Percentiles rank a stretch among this genome's conserved stretches.
phyloP scores from a whole-genome alignment of 805 yeast genomes.

The Spathaspora girioi region DNA sequence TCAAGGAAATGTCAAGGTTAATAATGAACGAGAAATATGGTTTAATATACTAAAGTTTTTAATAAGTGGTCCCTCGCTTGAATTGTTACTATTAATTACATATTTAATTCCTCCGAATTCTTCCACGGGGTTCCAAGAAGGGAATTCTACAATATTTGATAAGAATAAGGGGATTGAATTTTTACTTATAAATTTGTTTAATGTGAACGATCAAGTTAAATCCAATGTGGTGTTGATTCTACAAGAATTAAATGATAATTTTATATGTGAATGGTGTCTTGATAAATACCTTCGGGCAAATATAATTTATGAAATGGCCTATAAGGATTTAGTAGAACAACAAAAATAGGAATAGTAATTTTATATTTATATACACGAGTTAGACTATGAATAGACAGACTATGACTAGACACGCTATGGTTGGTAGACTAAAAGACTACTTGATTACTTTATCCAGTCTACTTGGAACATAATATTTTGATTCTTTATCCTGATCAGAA shows the following conservation, averaged over 20 bases:
- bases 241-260: constrained; percentile 41
- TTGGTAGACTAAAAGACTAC: too few species aligned
- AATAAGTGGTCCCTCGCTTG: constrained; percentile 39
- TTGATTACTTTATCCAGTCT: constrained; percentile 6
- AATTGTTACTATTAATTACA: constrained; percentile 35
- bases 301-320: constrained; percentile 38
- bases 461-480: constrained; percentile 6
- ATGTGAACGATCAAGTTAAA: constrained; percentile 37
- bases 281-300: constrained; percentile 33
- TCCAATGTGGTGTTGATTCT: constrained; percentile 38
- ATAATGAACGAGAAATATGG: constrained; percentile 38
- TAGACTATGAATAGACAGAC: neutral
- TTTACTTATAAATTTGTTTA: constrained; percentile 37
- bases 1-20: constrained; percentile 18
- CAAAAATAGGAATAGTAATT: neutral
- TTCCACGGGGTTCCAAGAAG: constrained; percentile 38
- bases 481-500: constrained; percentile 6
- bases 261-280: constrained; percentile 44
- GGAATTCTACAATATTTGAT: constrained; percentile 38
- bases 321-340: constrained; percentile 23
- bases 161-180: constrained; percentile 44
- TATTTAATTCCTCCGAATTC: constrained; percentile 40
- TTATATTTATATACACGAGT: neutral
- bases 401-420: neutral
- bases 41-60: constrained; percentile 38